Base-by-base conservation (phyloP, 768 basidiomycete genomes). In the Termitomyces sp. region DNA sequence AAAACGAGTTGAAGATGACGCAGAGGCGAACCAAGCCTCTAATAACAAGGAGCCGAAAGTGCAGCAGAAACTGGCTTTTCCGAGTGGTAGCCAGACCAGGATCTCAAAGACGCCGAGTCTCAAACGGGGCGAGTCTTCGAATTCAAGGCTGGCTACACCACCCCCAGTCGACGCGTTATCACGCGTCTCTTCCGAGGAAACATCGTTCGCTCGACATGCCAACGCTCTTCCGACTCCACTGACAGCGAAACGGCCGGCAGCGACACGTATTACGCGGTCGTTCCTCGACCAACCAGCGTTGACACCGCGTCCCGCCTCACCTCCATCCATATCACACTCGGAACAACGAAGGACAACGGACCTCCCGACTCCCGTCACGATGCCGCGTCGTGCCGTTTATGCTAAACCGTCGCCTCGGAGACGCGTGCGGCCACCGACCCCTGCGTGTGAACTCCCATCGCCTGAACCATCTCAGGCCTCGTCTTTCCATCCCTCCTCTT, bases 31-130 rank as follows among this genome's bases (percentile, higher is more conserved):
- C 26, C 54, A n/a, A 37, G 31, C 56, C 36, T 15, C 42, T 36
- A 16, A 31, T 18, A 18, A 33, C 33, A 56, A 53, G 49, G 61
- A 58, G 46, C 57, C 58, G 1, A 60, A 52, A 50, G 57, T 49
- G 22, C 62, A 61, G 45, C 58, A 57, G 51, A 57, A 59, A 29
- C 55, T 61, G 4, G 41, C 53, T 10, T 47, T 61, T n/a, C n/a
- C n/a, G n/a, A n/a, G n/a, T n/a, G n/a, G n/a, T n/a, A n/a, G n/a
- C n/a, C n/a, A n/a, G n/a, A n/a, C n/a, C n/a, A n/a, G n/a, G n/a
- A n/a, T n/a, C n/a, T n/a, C 39, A 20, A 55, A 45, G 20, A 16
- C 22, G 2, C n/a, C 56, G 18, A 28, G 16, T 54, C n/a, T 31
- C 15, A 51, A 37, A 24, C 54, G 26, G 34, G 49, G 37, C 15